Base-by-base conservation (phyloP, 768 basidiomycete species). In the Boletellus ananiceps region DNA sequence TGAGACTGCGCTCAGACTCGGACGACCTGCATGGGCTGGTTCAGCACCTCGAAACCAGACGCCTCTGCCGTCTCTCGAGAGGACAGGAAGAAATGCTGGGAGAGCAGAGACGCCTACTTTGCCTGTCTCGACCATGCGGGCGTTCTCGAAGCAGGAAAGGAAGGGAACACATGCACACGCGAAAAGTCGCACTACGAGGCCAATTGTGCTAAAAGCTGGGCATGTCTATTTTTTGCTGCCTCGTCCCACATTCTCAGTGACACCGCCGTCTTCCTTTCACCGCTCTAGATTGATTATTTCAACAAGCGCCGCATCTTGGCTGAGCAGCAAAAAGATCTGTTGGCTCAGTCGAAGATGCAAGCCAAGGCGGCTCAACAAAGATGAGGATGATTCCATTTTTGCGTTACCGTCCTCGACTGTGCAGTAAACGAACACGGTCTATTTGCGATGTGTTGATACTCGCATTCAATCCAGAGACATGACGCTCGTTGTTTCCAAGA, bases 141-240 rank as follows among this genome's bases (percentile, higher is more conserved):
- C 32, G 78, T 94, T 15, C 71, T 87, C 29, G 84, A 85, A 54
- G 79, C 91, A 0, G 91, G 91, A 8, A 84, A 86, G 56, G 89
- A 88, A 55, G 71, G 71, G 5, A 70, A 58, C 33, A 72, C 74
- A 9, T 97, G 93, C 61, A 60, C 71, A 4, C 58, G 66, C 12
- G 76, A 88, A 65, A 79, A 77, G 54, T 70, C 67, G 32, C 59
- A 45, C 4, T 97, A 94, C 67, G 80, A 88, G 46, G 68, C 70
- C 50, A 82, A 76, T 57, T 95, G 93, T 63, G 90, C 89, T 2
- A 84, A 82, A 68, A 93, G 92, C 68, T 95, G 92, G 92, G 93
- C 92, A 65, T 49, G 84, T 76, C 16, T 13, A 40, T n/a, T 19
- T 31, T 33, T 18, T 35, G 18, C 41, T 47, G 55, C 31, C 31